These are phyloP conservation scores for Neoscytalidium dimidiatum DNA, from an alignment of 2,329 filamentous ascomycete genomes.

Conservation along the genomic window DNA sequence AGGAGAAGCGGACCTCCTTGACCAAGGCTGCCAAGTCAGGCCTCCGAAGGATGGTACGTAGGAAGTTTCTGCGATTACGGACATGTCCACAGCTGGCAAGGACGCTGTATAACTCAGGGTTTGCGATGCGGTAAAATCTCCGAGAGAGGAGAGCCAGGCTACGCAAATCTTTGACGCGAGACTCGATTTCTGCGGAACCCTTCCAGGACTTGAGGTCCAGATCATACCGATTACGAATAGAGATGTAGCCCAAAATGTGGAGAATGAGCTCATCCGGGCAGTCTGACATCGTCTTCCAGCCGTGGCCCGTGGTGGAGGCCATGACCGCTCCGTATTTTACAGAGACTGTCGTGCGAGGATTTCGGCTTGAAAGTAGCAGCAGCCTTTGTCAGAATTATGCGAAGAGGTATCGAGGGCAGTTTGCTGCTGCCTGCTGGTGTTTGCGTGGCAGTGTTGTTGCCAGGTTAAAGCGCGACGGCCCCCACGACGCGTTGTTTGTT, in stretches of 20 bases:
- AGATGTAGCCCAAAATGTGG: not conserved
- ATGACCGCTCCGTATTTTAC: not conserved
- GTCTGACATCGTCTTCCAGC: not conserved
- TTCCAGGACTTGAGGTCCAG: conserved; percentile 4
- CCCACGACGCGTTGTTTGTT: too few relatives aligned
- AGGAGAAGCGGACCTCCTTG: conserved; percentile 1
- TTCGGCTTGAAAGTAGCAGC: too few relatives aligned
- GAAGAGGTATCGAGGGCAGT: too few relatives aligned
- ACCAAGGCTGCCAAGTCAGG: not conserved
- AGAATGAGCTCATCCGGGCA: not conserved
- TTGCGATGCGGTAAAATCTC: not conserved
- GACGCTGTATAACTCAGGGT: not conserved
- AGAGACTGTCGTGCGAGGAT: too few relatives aligned
- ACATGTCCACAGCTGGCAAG: not conserved
- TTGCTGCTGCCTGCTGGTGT: not conserved
- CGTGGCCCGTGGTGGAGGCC: not conserved
- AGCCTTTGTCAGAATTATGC: too few relatives aligned
- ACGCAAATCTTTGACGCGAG: not conserved
- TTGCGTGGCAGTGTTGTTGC: not conserved
- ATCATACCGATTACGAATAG: not conserved
- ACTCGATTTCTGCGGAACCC: not conserved
- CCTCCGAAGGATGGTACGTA: not conserved
- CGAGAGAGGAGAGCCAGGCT: not conserved
- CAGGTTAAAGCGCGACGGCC: not conserved
- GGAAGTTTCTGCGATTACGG: not conserved